Evolutionary conservation across 768 basidiomycete species (phyloP), one percentile per base, ranked within the genome.

Genomic region (Tephrocybe sp.): DNA sequence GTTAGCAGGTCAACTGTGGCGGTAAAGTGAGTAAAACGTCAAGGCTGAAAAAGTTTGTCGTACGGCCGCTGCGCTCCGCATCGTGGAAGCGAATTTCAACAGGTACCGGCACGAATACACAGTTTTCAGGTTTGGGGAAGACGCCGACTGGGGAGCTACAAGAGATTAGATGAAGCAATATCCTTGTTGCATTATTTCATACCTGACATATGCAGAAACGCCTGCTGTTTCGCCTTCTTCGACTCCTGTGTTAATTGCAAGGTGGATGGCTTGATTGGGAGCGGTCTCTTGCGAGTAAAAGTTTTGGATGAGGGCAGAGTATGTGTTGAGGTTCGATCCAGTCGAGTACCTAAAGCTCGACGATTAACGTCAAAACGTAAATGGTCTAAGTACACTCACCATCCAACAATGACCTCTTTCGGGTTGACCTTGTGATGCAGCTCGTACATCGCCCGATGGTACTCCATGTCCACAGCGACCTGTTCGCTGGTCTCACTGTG

Each of bases 251-350:
- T 96, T 91, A 32, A 98, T 74, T 4, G 93, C 86, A 48, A 98
- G 77, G 67, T 98, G 94, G 42, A 98, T 83, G 3, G 96, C 93
- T 26, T 86, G 91, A 66, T 88, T 84, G 2, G 93, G 90, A 0
- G 83, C 76, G 4, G 92, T 93, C 70, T 98, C 93, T 78, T 90
- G 86, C 34, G 90, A 84, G 70, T 97, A 98, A 74, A 97, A 97
- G 71, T 95, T 93, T 78, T 98, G 96, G 65, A 98, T 95, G 59
- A 98, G 81, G 10, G 96, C 93, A 23, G 95, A 95, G 73, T 93
- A 95, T 6, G 91, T 92, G 72, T 95, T 95, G 50, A 98, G 79
- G 58, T 84, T 83, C 11, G 90, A 87, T 52, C 91, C 90, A 1
- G 96, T 97, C 20, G 93, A 93, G 71, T 93, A 94, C 93, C 93